phyloP scores from a whole-genome alignment of 73 alveolate species.

The Stentor coeruleus region DNA sequence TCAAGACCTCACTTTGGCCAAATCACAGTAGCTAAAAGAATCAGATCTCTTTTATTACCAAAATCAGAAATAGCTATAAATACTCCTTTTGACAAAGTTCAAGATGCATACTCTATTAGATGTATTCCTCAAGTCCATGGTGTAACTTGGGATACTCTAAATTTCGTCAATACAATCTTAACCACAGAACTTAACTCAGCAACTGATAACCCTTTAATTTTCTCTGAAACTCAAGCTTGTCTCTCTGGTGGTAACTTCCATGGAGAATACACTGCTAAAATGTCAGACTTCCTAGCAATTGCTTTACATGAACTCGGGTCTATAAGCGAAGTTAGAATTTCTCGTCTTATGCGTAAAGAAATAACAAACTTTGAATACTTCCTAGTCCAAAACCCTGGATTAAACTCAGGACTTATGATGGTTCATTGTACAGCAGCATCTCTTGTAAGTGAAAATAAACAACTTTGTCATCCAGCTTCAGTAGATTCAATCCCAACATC shows the following conservation, averaged over 20 bases:
- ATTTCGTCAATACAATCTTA: constrained; percentile 22
- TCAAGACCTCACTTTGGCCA: constrained; percentile 38
- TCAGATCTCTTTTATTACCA: constrained; percentile 33
- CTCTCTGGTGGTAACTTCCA: constrained; percentile 65
- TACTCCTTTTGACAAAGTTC: constrained; percentile 27
- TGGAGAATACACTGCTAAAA: constrained; percentile 63
- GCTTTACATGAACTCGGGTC: constrained; percentile 39
- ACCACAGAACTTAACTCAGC: constrained; percentile 59
- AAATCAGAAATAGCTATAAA: constrained; percentile 24
- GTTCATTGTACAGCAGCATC: constrained; percentile 60
- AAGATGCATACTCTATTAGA: constrained; percentile 45
- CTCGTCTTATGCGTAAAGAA: constrained; percentile 37
- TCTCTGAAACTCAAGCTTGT: constrained; percentile 35
- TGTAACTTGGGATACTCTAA: constrained; percentile 38
- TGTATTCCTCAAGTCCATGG: constrained; percentile 47
- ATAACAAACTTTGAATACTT: constrained; percentile 40
- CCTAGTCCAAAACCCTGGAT: constrained; percentile 46
- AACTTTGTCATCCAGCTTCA: constrained; percentile 55
- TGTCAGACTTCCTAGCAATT: constrained; percentile 40
- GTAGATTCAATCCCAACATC: constrained; percentile 60
- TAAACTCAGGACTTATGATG: constrained; percentile 53
- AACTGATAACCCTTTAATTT: constrained; percentile 57
- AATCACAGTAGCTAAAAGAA: constrained; percentile 30
- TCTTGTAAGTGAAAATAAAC: constrained; percentile 60
- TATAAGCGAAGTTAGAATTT: constrained; percentile 34